These are phyloP conservation scores for Eucalyptus leucophloia DNA, from an alignment of 345 rosid genomes.

Conservation along the genomic window DNA sequence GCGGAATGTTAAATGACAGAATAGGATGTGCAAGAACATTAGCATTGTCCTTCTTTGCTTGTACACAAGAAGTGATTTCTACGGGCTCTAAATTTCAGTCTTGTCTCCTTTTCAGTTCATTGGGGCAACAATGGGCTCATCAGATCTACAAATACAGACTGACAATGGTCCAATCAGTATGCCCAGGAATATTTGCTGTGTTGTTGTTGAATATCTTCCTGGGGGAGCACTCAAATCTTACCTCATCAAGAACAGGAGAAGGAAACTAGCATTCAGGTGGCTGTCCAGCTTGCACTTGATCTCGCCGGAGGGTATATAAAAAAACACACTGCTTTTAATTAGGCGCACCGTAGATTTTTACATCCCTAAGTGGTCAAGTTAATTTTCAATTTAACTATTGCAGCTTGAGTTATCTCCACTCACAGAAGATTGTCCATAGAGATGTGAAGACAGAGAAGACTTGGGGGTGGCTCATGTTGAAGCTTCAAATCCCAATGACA, in stretches of 20 bases:
- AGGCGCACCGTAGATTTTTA: background rate
- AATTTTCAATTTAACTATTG: background rate
- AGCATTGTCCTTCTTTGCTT: background rate
- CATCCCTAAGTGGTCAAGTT: background rate
- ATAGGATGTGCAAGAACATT: background rate
- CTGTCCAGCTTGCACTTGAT: slow-evolving; percentile 86
- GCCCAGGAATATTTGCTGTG: slow-evolving; percentile 91
- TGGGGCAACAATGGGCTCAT: slow-evolving; percentile 94
- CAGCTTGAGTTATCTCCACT: slow-evolving; percentile 95
- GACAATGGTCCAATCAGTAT: slow-evolving; percentile 68
- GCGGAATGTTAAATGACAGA: background rate
- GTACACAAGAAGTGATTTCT: background rate
- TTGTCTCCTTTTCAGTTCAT: slow-evolving; percentile 50
- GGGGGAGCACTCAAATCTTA: slow-evolving; percentile 86
- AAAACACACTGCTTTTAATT: background rate
- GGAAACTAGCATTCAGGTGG: slow-evolving; percentile 87
- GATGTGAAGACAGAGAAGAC: slow-evolving; percentile 98
- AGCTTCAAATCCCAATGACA: slow-evolving; percentile 94
- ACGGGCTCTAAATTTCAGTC: background rate
- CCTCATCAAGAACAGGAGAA: slow-evolving; percentile 82
- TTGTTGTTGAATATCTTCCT: slow-evolving; percentile 92
- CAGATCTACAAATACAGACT: slow-evolving; percentile 66
- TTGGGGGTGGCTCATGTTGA: slow-evolving; percentile 98
- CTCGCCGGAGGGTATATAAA: slow-evolving; percentile 78
- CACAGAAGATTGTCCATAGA: slow-evolving; percentile 93